Base-by-base conservation (phyloP, 148 eudicot species). In the Camellia lanceoleosa region DNA sequence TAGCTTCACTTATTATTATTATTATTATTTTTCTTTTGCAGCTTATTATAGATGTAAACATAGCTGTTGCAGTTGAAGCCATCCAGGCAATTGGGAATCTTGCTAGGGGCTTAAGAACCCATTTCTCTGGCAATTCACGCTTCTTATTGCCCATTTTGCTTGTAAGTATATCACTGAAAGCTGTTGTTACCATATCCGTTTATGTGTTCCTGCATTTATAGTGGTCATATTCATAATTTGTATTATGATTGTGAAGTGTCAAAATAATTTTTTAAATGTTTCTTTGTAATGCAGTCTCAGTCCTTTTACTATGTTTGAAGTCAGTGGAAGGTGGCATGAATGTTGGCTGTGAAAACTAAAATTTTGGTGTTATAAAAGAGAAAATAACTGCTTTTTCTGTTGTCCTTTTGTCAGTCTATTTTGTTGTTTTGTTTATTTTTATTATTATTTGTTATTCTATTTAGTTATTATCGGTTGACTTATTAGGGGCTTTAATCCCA, bases 61-160 rank as follows among this genome's bases (percentile, higher is more conserved):
- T 97, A 73, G 99, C 98, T 71, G 99, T 97, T 67, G 87, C 97
- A 80, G 98, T 91, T 80, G 99, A 97, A 84, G 94, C 98, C 75
- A 87, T 97, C 78, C 99, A 94, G 88, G 99, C 99, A 77, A 86
- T 97, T 68, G 99, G 98, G 75, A 97, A 97, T 84, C 97, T 97
- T 84, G 97, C 99, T 16, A 86, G 79, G 84, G 99, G 99, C 63
- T 79, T 97, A 84, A 87, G 99, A 82, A 88, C 94, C 8, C 89
- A 92, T 88, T 97, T 97, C 80, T 88, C 98, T n/a, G 94, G 86
- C 77, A 91, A 83, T 67, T 92, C 98, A 47, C 98, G 99, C 47
- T 90, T 92, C 87, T 71, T 97, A 80, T 89, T 97, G 74, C 98
- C 99, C 69, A 87, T 90, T 78, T 87, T 97, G 83, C 97, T 97